Evolutionary conservation across 345 rosid genomes (phyloP).

Genomic region (Eucalyptus marginata): DNA sequence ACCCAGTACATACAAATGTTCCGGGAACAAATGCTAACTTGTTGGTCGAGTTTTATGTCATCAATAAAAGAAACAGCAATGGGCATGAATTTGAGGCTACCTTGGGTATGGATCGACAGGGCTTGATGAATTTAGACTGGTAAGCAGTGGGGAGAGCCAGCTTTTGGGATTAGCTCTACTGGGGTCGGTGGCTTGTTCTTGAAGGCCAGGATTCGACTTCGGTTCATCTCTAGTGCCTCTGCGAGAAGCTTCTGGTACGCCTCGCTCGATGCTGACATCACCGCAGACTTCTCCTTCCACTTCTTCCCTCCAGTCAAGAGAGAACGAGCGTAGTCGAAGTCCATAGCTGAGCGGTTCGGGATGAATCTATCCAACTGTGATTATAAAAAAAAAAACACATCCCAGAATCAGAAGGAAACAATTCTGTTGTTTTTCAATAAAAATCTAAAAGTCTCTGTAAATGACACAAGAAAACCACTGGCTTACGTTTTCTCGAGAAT

Average conservation of each 20-base stretch:
- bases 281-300: conserved; percentile 20
- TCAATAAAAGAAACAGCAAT: neutral
- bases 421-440: too few relatives aligned
- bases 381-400: neutral
- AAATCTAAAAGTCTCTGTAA: too few relatives aligned
- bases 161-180: conserved; percentile 6
- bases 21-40: neutral
- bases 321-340: conserved; percentile 24
- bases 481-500: conserved; percentile 10
- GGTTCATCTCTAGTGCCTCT: conserved; percentile 46
- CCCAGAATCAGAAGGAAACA: neutral
- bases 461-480: neutral
- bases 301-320: conserved; percentile 31
- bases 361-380: conserved; percentile 38
- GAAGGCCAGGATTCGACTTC: conserved; percentile 63
- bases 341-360: conserved; percentile 38
- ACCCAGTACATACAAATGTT: neutral
- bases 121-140: conserved; percentile 3
- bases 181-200: conserved; percentile 51
- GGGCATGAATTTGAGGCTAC: neutral
- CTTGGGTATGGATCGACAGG: conserved; percentile 33
- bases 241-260: conserved; percentile 59
- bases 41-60: neutral
- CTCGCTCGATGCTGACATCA: conserved; percentile 46
- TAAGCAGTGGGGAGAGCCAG: neutral